Conservation (phyloP, 2,329 filamentous ascomycete genomes). For the Ascosphaera pollenicola region DNA sequence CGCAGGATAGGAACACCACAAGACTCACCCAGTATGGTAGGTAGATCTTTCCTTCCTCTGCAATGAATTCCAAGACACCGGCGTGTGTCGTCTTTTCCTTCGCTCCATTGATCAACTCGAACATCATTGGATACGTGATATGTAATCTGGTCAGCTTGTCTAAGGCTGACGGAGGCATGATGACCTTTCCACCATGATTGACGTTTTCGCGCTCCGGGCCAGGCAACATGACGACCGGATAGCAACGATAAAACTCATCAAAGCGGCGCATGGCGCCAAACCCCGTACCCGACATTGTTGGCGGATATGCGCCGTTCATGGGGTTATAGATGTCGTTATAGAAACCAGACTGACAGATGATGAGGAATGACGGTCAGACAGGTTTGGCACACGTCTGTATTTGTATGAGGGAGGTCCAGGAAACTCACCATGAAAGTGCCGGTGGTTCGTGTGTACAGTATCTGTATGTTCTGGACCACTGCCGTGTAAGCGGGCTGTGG, state of each 20-base stretch:
- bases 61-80: constrained; percentile 91
- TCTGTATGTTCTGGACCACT: too few species aligned
- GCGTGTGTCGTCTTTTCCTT: constrained; percentile 67
- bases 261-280: constrained; percentile 44
- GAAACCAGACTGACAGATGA: not conserved
- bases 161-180: constrained; percentile 85
- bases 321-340: not conserved
- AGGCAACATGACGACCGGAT: constrained; percentile 83
- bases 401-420: too few species aligned
- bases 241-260: constrained; percentile 97
- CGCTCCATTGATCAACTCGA: constrained; percentile 82
- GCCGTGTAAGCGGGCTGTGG: too few species aligned
- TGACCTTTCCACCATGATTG: constrained; percentile 94
- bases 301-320: not conserved
- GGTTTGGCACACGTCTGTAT: too few species aligned
- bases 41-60: constrained; percentile 91
- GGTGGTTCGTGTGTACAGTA: too few species aligned
- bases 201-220: constrained; percentile 72
- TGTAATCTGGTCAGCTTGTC: constrained; percentile 93
- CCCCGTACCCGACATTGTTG: not conserved
- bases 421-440: too few species aligned
- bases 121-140: constrained; percentile 92
- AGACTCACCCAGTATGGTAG: constrained; percentile 68
- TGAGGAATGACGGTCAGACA: too few species aligned
- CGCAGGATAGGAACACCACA: not conserved